A percentile compares a stretch with the other conserved stretches of the same genome.
These are phyloP conservation scores for Ceratobasidium sp. DNA, from an alignment of 1,284 basidiomycete species.

Conservation along the genomic window DNA sequence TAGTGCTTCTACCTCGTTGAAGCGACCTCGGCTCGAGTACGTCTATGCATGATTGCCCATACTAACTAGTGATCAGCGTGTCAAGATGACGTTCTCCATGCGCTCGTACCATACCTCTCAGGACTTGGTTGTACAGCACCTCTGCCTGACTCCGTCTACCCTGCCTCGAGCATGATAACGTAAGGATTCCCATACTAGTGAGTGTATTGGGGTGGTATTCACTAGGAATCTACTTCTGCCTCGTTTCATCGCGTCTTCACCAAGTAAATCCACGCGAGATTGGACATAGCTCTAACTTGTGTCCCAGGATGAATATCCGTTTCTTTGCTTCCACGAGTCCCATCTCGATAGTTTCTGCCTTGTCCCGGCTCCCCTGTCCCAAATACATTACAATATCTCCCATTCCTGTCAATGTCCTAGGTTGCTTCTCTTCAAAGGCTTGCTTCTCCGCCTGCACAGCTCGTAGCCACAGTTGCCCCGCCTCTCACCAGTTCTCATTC, in stretches of 20 bases:
- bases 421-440: background rate
- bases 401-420: constrained; percentile 1
- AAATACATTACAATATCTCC: background rate
- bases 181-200: background rate
- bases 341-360: constrained; percentile 27
- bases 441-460: background rate
- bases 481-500: background rate
- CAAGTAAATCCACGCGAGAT: background rate
- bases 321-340: constrained; percentile 1
- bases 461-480: background rate
- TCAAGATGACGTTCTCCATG: background rate
- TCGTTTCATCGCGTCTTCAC: background rate
- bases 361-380: background rate
- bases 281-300: too few species aligned
- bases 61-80: too few species aligned
- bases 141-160: background rate
- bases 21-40: background rate
- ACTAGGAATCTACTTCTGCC: background rate
- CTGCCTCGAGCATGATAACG: background rate
- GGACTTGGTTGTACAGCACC: background rate
- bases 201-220: background rate
- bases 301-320: background rate
- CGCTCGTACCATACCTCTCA: background rate
- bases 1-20: background rate
- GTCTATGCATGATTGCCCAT: too few species aligned